Percentiles rank a stretch among this genome's conserved stretches.
Conservation (phyloP, 768 basidiomycete genomes). For the Phanerodontia chrysosporium region DNA sequence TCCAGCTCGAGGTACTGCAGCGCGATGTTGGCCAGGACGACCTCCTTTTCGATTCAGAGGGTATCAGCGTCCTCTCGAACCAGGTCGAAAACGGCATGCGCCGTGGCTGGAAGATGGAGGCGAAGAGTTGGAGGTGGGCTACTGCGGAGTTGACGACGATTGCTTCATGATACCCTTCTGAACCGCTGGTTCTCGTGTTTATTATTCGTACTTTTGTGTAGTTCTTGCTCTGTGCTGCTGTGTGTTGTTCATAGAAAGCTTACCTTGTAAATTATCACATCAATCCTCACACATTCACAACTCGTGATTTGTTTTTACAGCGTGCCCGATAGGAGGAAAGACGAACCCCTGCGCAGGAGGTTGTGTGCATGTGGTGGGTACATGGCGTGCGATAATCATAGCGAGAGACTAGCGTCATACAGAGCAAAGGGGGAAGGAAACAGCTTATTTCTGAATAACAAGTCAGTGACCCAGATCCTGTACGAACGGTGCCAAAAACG, state of each 20-base stretch:
- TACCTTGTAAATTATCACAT: conserved; percentile 1
- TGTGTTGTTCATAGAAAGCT: conserved; percentile 6
- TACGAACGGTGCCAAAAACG: conserved; percentile 23
- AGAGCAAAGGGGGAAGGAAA: conserved; percentile 7
- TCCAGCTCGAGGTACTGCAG: conserved; percentile 20
- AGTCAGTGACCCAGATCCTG: not conserved
- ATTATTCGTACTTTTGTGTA: not conserved
- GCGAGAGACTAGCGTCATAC: conserved; percentile 14
- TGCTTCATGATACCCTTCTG: conserved; percentile 1
- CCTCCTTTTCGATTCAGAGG: conserved; percentile 25
- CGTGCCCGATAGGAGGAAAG: not conserved
- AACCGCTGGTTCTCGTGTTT: not conserved
- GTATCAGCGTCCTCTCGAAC: conserved; percentile 23
- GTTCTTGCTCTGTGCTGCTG: conserved; percentile 2
- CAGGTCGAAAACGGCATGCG: conserved; percentile 21
- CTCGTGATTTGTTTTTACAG: conserved; percentile 2
- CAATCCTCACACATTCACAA: not conserved
- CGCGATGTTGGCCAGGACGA: conserved; percentile 21
- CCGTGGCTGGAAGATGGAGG: conserved; percentile 30
- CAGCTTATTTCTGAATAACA: conserved; percentile 12
- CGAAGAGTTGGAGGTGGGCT: conserved; percentile 27
- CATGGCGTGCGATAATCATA: conserved; percentile 29
- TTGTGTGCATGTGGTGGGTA: conserved; percentile 23
- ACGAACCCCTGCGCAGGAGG: conserved; percentile 2
- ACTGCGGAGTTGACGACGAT: not conserved